Base-by-base conservation (phyloP, 1,284 basidiomycete genomes). In the Cryptococcus neoformans region DNA sequence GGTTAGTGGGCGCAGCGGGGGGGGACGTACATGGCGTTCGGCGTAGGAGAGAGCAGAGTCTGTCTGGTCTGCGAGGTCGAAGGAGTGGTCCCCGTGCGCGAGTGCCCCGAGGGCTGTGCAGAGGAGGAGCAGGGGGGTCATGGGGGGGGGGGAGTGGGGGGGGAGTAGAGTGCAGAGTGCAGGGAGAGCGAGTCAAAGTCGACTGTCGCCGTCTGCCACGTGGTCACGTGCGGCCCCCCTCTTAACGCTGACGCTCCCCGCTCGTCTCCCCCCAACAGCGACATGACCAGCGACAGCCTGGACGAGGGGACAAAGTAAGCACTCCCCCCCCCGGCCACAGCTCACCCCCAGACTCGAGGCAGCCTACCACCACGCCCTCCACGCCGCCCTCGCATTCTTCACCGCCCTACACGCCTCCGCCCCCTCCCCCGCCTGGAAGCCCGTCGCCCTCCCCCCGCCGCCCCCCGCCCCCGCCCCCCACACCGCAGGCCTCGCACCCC, bases 1-100 rank as follows among this genome's bases (percentile, higher is more conserved):
- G 12, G 28, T 49, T 21, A 46, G 44, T 47, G 9, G 14, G 21
- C 34, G 44, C 21, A 28, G 28, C 28, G 28, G 28, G 28, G 4
- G 11, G 40, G 10, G 46, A 37, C 12, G 34, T 79, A 87, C 82
- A 68, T 84, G 83, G 66, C 80, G 71, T 64, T 80, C 70, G 46
- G 81, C 82, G 56, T 83, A 84, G 42, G 69, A 67, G 53, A 75
- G 63, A 6, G 58, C 55, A 6, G 57, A 58, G 58, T 70, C 70
- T 35, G 65, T 64, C 1, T 57, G 60, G 55, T 71, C 64, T 50
- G 65, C 53, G 5, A 65, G 61, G 53, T 67, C 72, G 53, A 69
- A 67, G 4, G 65, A 63, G 56, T 77, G 73, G 41, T 69, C 71
- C 39, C 71, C 70, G 57, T 76, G 73, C 0, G 28, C 28, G 28